Conservation (phyloP, 805 yeast species). For the Kluyveromyces nonfermentans region DNA sequence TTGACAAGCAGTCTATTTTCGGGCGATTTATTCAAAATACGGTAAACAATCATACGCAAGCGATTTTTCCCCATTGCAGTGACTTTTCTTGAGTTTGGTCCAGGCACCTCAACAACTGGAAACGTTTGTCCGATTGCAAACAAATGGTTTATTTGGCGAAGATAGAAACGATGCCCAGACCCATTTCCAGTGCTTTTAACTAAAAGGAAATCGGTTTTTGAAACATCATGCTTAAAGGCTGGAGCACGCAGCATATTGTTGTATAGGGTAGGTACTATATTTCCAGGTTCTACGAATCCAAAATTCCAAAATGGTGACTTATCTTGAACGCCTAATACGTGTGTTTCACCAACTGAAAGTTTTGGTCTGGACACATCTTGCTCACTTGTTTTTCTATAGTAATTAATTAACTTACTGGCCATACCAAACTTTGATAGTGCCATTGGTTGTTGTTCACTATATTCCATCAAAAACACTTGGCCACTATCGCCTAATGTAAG, state of each 20-base stretch:
- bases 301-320: slow-evolving; percentile 97
- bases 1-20: slow-evolving; percentile 69
- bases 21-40: slow-evolving; percentile 70
- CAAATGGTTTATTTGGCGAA: slow-evolving; percentile 59
- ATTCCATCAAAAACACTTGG: slow-evolving; percentile 69
- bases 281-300: slow-evolving; percentile 93
- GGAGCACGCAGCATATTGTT: slow-evolving; percentile 92
- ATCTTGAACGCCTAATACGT: slow-evolving; percentile 92
- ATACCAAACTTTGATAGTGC: slow-evolving; percentile 85
- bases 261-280: slow-evolving; percentile 85
- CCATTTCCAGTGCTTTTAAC: slow-evolving; percentile 76
- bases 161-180: slow-evolving; percentile 54
- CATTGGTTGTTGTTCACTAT: slow-evolving; percentile 80
- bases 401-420: slow-evolving; percentile 90
- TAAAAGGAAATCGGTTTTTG: slow-evolving; percentile 71
- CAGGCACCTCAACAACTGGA: slow-evolving; percentile 93
- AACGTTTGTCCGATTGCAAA: slow-evolving; percentile 88
- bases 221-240: slow-evolving; percentile 74
- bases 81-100: slow-evolving; percentile 94
- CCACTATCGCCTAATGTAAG: slow-evolving; percentile 79
- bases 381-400: slow-evolving; percentile 74
- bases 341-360: slow-evolving; percentile 85
- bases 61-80: slow-evolving; percentile 88
- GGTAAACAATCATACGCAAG: slow-evolving; percentile 84
- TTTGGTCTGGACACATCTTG: slow-evolving; percentile 85